Conservation (phyloP, 2,329 filamentous ascomycete species). For the Pseudohalonectria lignicola region DNA sequence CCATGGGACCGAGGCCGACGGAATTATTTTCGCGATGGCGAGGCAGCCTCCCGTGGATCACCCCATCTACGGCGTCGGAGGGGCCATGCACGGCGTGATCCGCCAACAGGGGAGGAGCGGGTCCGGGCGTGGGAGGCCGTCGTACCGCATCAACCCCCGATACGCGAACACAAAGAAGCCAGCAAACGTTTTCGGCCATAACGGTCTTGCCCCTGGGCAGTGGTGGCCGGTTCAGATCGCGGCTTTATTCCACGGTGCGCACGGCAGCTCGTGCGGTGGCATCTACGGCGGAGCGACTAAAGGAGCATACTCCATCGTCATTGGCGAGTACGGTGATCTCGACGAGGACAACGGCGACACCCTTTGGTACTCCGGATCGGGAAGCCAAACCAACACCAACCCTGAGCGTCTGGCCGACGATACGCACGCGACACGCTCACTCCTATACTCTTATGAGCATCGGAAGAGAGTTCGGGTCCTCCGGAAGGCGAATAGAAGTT, state of each 20-base stretch:
- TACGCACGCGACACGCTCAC: constrained; percentile 8
- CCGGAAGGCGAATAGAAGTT: constrained; percentile 11
- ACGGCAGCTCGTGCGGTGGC: constrained; percentile 34
- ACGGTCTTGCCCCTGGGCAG: constrained; percentile 21
- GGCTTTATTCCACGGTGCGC: constrained; percentile 39
- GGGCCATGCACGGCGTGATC: constrained; percentile 18
- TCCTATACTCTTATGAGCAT: constrained; percentile 8
- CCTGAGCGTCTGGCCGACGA: background rate
- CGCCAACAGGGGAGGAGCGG: constrained; percentile 2
- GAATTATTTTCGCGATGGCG: no score
- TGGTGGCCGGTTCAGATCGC: constrained; percentile 45
- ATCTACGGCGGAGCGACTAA: constrained; percentile 32
- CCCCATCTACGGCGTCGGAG: constrained; percentile 16
- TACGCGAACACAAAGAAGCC: constrained; percentile 4
- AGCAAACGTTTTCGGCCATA: constrained; percentile 16
- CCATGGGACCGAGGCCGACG: no score
- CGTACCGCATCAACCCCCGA: constrained; percentile 9
- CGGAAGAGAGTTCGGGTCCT: constrained; percentile 16
- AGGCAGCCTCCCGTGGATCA: constrained; percentile 11
- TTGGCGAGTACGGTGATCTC: constrained; percentile 18
- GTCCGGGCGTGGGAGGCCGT: no score
- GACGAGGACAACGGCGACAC: constrained; percentile 13
- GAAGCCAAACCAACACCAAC: constrained; percentile 9
- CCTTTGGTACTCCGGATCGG: constrained; percentile 16
- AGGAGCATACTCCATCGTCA: constrained; percentile 44